Base-by-base conservation (phyloP, 805 yeast genomes). In the Monosporozyma solicola region DNA sequence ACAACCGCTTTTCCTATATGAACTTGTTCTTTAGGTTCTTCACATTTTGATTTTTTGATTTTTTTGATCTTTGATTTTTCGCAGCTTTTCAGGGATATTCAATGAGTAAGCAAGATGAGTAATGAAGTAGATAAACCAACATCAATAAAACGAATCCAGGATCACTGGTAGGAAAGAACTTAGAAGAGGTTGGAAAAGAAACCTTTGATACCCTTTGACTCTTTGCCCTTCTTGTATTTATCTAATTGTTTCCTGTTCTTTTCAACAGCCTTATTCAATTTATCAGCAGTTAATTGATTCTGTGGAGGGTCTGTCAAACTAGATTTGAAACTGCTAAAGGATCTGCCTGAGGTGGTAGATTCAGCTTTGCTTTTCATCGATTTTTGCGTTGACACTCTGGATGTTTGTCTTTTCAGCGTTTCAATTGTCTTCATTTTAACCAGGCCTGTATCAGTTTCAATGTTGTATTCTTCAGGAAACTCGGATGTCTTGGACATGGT, bases 381-480 rank as follows among this genome's bases (percentile, higher is more conserved):
- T 24, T 22, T 13, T 33, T 51, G 50, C 11, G 51, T 33, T 6
- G 64, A 57, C 4, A 45, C 56, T 39, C 58, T 57, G 5, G 65
- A 61, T 15, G 61, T 59, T 22, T 61, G 58, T 66, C 85, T 75
- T 41, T 84, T 84, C 24, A 82, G 55, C 2, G 74, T 72, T 49
- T 73, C 79, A 52, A 82, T 69, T 0, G 87, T 81, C 52, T 73
- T 69, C 15, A 79, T 79, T 24, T 79, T 82, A 15, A 83, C 87
- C 51, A 83, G 69, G 48, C 88, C 88, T 1, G 87, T 82, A 41
- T 72, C 74, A 0, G 88, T 83, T 67, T 83, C 88, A 59, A 83
- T 55, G 16, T 79, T 76, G 61, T 80, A 83, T 60, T 83, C 88
- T 70, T 83, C 87, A 3, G 87, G 87, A 68, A 83, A 83, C 8